Conservation (phyloP, 495 filamentous ascomycete genomes). For the Trichoderma parareesei region DNA sequence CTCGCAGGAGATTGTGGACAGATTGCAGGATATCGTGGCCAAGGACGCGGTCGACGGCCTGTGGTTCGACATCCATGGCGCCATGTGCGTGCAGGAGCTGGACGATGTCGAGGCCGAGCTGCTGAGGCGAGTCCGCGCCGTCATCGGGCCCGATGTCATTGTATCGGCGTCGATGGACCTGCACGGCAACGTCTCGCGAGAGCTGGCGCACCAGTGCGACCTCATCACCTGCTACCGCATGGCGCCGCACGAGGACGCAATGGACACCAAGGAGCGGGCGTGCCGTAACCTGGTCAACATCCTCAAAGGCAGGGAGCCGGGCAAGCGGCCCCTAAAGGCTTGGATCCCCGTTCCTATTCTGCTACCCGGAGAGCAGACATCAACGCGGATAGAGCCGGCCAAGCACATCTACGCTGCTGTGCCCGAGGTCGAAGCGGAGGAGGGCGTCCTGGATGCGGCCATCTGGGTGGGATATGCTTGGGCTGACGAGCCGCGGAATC, state of each 20-base stretch:
- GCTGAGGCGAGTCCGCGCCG: slow-evolving; percentile 36
- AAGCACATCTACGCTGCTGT: slow-evolving; percentile 45
- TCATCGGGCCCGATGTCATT: slow-evolving; percentile 41
- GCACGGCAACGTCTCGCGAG: slow-evolving; percentile 48
- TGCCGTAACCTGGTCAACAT: slow-evolving; percentile 44
- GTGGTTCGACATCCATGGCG: slow-evolving; percentile 54
- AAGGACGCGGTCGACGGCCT: slow-evolving; percentile 36
- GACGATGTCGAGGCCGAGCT: slow-evolving; percentile 47
- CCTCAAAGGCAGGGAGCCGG: slow-evolving; percentile 20
- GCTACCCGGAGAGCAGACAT: slow-evolving; percentile 50
- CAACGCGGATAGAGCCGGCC: slow-evolving; percentile 47
- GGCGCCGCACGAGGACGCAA: slow-evolving; percentile 45
- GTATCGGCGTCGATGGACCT: slow-evolving; percentile 52
- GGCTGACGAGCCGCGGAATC: slow-evolving; percentile 51
- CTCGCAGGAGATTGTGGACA: slow-evolving; percentile 37
- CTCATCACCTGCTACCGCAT: slow-evolving; percentile 50
- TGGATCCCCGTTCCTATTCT: slow-evolving; percentile 49
- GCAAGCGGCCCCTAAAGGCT: slow-evolving; percentile 41
- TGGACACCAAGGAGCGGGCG: slow-evolving; percentile 46
- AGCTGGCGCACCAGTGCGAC: slow-evolving; percentile 43
- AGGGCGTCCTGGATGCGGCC: slow-evolving; percentile 43
- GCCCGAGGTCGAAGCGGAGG: slow-evolving; percentile 32
- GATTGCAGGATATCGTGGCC: slow-evolving; percentile 29
- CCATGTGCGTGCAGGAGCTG: slow-evolving; percentile 48
- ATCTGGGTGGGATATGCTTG: slow-evolving; percentile 55